phyloP scores from a whole-genome alignment of 1,284 basidiomycete species.

The Moesziomyces sp. region DNA sequence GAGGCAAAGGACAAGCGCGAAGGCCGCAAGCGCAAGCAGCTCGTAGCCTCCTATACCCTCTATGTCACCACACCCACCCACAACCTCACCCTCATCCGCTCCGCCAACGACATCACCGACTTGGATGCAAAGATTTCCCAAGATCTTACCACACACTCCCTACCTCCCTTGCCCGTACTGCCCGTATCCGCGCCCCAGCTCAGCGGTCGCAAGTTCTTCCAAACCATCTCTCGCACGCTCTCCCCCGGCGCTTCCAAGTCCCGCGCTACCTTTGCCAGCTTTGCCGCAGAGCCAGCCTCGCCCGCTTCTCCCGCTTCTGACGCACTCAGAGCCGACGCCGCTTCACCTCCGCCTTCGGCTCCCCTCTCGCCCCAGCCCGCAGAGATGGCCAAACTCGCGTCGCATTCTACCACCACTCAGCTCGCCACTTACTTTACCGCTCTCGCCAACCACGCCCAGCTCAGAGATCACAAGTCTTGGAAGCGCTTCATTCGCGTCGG shows the following conservation, averaged over 20 bases:
- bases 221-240: constrained; percentile 57
- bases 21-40: constrained; percentile 53
- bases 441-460: constrained; percentile 75
- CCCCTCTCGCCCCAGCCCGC: constrained; percentile 33
- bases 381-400: constrained; percentile 17
- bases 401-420: constrained; percentile 50
- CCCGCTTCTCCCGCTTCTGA: constrained; percentile 28
- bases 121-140: constrained; percentile 77
- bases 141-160: constrained; percentile 6
- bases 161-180: constrained; percentile 42
- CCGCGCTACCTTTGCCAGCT: constrained; percentile 31
- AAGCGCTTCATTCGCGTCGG: constrained; percentile 85
- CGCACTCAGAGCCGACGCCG: constrained; percentile 4
- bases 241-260: constrained; percentile 42
- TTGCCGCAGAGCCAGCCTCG: constrained; percentile 32
- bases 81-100: constrained; percentile 84
- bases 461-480: constrained; percentile 79
- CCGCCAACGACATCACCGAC: constrained; percentile 78
- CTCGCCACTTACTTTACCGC: constrained; percentile 82
- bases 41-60: constrained; percentile 65
- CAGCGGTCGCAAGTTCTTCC: constrained; percentile 51
- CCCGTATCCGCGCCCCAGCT: constrained; percentile 22
- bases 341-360: constrained; percentile 39
- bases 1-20: constrained; percentile 68
- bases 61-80: constrained; percentile 78